Conservation (phyloP, 1,139 yeast genomes). For the Yamadazyma triangularis region DNA sequence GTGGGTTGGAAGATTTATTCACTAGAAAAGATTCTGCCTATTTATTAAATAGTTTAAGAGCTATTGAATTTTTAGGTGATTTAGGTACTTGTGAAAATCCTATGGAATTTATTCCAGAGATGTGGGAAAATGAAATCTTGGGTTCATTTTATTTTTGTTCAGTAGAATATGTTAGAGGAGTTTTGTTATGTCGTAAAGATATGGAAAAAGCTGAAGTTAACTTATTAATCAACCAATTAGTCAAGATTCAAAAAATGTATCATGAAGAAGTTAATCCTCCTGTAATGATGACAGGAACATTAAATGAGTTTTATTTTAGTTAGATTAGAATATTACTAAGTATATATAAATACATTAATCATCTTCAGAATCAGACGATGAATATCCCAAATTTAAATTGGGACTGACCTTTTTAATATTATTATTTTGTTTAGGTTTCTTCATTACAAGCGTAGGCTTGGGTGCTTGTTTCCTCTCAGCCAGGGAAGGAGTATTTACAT, state of each 20-base stretch:
- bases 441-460: not conserved
- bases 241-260: constrained; percentile 27
- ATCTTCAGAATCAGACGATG: constrained; percentile 18
- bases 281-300: constrained; percentile 25
- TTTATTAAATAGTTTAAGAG: constrained; percentile 50
- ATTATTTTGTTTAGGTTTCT: constrained; percentile 3
- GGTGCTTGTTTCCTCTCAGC: not conserved
- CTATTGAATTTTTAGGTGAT: constrained; percentile 69
- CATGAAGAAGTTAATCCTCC: constrained; percentile 36
- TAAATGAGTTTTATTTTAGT: constrained; percentile 31
- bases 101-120: constrained; percentile 44
- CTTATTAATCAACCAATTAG: constrained; percentile 25
- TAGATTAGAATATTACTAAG: too few relatives aligned
- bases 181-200: constrained; percentile 43
- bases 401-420: constrained; percentile 1
- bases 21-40: constrained; percentile 44
- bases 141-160: constrained; percentile 64
- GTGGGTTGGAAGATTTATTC: constrained; percentile 52
- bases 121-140: constrained; percentile 55
- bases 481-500: constrained; percentile 1
- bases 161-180: constrained; percentile 56
- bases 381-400: constrained; percentile 12
- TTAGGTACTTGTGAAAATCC: constrained; percentile 55
- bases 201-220: constrained; percentile 32
- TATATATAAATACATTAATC: not conserved